These are phyloP conservation scores for Gossypium davidsonii DNA, from an alignment of 441 rosid species.

Conservation along the genomic window DNA sequence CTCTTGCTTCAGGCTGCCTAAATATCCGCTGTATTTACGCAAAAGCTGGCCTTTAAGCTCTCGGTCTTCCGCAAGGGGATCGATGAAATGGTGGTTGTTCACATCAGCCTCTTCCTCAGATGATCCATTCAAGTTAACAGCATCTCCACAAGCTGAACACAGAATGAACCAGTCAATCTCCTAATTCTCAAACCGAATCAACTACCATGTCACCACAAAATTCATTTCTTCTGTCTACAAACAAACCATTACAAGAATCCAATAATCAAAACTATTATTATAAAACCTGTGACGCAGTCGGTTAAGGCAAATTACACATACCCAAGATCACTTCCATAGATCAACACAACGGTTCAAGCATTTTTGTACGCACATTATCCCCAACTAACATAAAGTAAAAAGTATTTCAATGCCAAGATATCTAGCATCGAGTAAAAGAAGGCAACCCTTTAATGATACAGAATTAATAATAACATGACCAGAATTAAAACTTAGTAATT, in stretches of 20 bases:
- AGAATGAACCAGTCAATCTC: conserved; percentile 9
- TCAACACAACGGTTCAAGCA: not conserved
- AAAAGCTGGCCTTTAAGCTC: conserved; percentile 89
- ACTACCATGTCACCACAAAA: not conserved
- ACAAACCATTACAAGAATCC: not conserved
- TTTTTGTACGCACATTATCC: not conserved
- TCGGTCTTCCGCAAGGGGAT: conserved; percentile 87
- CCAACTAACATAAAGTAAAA: not conserved
- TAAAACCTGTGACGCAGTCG: not conserved
- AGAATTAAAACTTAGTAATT: not conserved
- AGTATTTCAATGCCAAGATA: not conserved
- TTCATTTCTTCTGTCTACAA: not conserved
- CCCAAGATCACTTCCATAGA: not conserved
- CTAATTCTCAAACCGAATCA: not conserved
- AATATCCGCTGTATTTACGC: conserved; percentile 79
- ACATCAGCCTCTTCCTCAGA: conserved; percentile 78
- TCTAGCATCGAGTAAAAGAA: not conserved
- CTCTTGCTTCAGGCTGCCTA: conserved; percentile 88
- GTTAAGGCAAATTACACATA: not conserved
- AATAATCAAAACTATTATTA: not conserved
- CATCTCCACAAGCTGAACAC: conserved; percentile 48
- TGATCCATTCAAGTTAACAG: conserved; percentile 56
- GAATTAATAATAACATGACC: not conserved
- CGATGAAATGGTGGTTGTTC: conserved; percentile 49
- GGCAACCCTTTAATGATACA: not conserved